phyloP scores from a whole-genome alignment of 768 basidiomycete species.

The Amanita jacksonii region DNA sequence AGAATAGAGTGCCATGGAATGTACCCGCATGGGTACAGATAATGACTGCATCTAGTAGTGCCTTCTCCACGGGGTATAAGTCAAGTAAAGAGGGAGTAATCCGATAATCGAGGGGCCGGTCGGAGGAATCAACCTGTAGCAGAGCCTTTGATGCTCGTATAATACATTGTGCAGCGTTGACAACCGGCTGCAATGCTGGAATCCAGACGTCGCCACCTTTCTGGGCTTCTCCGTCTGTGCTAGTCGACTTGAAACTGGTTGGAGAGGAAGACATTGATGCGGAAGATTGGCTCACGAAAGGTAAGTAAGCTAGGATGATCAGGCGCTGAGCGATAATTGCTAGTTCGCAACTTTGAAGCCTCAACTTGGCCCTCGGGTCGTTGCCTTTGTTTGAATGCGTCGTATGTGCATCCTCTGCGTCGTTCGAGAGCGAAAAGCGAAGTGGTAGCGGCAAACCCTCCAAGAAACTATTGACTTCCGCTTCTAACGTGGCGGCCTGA shows the following conservation, averaged over 20 bases:
- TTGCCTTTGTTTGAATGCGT: neutral
- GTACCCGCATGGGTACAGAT: conserved; percentile 56
- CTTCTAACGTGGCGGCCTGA: conserved; percentile 48
- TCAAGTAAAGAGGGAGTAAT: conserved; percentile 14
- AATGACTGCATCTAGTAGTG: conserved; percentile 58
- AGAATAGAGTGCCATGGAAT: conserved; percentile 6
- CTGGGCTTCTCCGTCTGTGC: neutral
- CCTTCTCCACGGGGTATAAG: conserved; percentile 39
- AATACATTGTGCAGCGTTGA: conserved; percentile 59
- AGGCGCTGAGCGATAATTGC: conserved; percentile 50
- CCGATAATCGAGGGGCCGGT: conserved; percentile 7
- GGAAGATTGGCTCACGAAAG: conserved; percentile 38
- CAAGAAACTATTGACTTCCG: conserved; percentile 46
- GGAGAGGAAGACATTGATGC: neutral
- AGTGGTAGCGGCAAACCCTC: conserved; percentile 40
- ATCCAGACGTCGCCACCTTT: conserved; percentile 25
- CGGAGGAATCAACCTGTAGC: conserved; percentile 22
- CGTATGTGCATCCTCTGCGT: neutral
- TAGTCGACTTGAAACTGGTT: neutral
- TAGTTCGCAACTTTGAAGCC: conserved; percentile 45
- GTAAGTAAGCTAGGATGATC: conserved; percentile 56
- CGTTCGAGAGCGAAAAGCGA: conserved; percentile 19
- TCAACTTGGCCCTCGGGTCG: neutral
- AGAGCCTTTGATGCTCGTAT: conserved; percentile 41
- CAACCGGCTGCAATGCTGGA: conserved; percentile 46